These are phyloP conservation scores for Podospora pseudopauciseta DNA, from an alignment of 495 filamentous ascomycete genomes.

Conservation along the genomic window DNA sequence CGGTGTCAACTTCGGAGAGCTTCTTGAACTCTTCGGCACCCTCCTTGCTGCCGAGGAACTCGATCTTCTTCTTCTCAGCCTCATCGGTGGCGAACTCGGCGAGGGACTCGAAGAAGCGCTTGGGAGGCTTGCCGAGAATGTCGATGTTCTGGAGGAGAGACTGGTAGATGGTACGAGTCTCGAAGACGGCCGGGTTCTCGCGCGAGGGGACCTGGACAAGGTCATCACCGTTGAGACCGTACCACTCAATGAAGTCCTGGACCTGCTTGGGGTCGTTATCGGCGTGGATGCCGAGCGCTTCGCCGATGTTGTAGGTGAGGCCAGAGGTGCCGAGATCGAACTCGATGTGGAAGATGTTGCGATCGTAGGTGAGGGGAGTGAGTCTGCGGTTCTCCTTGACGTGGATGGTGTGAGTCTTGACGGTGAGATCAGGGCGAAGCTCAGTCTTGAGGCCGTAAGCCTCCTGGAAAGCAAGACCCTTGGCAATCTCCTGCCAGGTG, in stretches of 20 bases:
- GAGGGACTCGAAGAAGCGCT: slow-evolving; percentile 93
- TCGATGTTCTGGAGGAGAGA: slow-evolving; percentile 90
- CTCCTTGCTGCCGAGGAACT: slow-evolving; percentile 72
- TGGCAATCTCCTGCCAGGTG: slow-evolving; percentile 76
- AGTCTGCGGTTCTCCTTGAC: slow-evolving; percentile 94
- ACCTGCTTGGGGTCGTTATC: slow-evolving; percentile 84
- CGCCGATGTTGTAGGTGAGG: slow-evolving; percentile 92
- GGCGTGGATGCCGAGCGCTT: slow-evolving; percentile 94
- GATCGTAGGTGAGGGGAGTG: slow-evolving; percentile 84
- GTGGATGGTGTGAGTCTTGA: slow-evolving; percentile 80
- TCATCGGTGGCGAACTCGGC: slow-evolving; percentile 81
- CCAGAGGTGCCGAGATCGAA: slow-evolving; percentile 90
- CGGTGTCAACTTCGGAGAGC: slow-evolving; percentile 85
- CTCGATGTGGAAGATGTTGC: slow-evolving; percentile 99
- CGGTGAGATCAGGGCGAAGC: slow-evolving; percentile 78
- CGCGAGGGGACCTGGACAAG: slow-evolving; percentile 88
- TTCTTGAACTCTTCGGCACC: slow-evolving; percentile 93
- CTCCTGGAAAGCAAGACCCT: slow-evolving; percentile 90
- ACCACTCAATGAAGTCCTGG: slow-evolving; percentile 79
- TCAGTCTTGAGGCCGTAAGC: slow-evolving; percentile 70
- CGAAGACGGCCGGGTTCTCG: slow-evolving; percentile 70
- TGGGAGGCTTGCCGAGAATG: slow-evolving; percentile 93
- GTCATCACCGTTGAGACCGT: slow-evolving; percentile 75
- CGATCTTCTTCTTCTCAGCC: slow-evolving; percentile 74
- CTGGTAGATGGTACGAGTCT: slow-evolving; percentile 92